Percentiles rank a stretch among this genome's conserved stretches.
Evolutionary conservation across 176 grass and related monocot genomes (phyloP).

Genomic region (Elaeis guineensis): DNA sequence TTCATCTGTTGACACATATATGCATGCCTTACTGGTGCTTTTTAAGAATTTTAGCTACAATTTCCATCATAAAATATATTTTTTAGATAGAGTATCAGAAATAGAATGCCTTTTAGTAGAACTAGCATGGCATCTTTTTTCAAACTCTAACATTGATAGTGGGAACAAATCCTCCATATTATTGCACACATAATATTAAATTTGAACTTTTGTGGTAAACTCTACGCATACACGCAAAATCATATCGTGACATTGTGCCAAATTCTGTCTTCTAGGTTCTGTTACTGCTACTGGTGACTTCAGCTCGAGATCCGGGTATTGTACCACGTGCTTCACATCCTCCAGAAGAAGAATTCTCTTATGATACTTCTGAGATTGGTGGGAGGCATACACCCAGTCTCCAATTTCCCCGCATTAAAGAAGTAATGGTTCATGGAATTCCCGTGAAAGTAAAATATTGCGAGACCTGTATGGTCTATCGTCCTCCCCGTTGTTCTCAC

Average conservation of each 20-base stretch:
- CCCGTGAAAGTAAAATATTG: conserved; percentile 87
- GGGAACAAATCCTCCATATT: no score
- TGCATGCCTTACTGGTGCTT: no score
- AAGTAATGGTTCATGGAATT: conserved; percentile 54
- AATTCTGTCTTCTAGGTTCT: conserved; percentile 61
- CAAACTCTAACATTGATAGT: no score
- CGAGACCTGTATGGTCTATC: conserved; percentile 95
- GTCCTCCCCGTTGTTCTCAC: conserved; percentile 79
- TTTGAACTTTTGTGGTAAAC: no score
- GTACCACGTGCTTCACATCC: conserved; percentile 78
- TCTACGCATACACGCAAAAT: not conserved
- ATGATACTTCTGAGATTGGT: conserved; percentile 40
- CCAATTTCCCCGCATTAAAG: conserved; percentile 70
- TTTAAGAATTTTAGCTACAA: no score
- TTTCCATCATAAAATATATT: no score
- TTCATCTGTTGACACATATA: no score
- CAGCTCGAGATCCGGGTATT: conserved; percentile 88
- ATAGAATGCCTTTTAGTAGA: no score
- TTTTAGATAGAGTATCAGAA: no score
- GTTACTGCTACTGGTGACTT: conserved; percentile 79
- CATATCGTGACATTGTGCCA: not conserved
- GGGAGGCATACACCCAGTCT: conserved; percentile 48
- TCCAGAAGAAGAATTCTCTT: conserved; percentile 77
- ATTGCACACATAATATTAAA: no score
- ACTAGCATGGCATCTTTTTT: no score